Evolutionary conservation across 257 asterid species (phyloP).

Genomic region (Lithospermum erythrorhizon): DNA sequence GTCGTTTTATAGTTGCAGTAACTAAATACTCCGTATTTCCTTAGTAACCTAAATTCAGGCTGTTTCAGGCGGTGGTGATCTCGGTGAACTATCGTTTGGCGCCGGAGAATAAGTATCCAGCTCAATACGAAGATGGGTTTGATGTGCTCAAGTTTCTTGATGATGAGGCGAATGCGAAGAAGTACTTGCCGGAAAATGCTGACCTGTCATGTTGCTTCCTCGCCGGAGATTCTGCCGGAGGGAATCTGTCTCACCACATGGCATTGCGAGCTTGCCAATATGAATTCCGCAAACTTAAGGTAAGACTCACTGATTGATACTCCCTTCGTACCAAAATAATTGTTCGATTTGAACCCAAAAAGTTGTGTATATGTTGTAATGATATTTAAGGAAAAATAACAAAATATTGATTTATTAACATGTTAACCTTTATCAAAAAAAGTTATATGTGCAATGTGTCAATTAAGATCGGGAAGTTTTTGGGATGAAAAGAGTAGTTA

Average conservation of each 20-base stretch:
- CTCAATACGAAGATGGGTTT: conserved; percentile 64
- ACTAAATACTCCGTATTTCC: too few relatives aligned
- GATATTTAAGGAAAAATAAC: too few relatives aligned
- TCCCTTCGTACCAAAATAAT: too few relatives aligned
- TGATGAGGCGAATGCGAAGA: conserved; percentile 15
- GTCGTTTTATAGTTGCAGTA: too few relatives aligned
- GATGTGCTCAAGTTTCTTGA: conserved; percentile 49
- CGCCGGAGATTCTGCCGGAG: conserved; percentile 88
- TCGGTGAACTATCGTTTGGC: conserved; percentile 67
- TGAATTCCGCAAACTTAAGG: conserved; percentile 35
- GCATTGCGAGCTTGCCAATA: conserved; percentile 36
- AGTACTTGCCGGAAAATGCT: conserved; percentile 44
- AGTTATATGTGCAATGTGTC: too few relatives aligned
- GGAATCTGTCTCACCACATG: conserved; percentile 62
- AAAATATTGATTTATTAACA: too few relatives aligned
- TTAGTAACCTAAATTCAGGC: too few relatives aligned
- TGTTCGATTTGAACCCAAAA: too few relatives aligned
- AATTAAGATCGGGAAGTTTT: too few relatives aligned
- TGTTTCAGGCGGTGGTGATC: conserved; percentile 45
- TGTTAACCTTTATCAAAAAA: too few relatives aligned
- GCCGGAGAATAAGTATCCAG: conserved; percentile 63
- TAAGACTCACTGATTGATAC: neutral
- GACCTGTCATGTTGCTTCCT: conserved; percentile 51
- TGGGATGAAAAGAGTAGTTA: too few relatives aligned
- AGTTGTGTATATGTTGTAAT: too few relatives aligned